These are phyloP conservation scores for Diaporthe nobilis DNA, from an alignment of 2,329 filamentous ascomycete species.

Conservation along the genomic window DNA sequence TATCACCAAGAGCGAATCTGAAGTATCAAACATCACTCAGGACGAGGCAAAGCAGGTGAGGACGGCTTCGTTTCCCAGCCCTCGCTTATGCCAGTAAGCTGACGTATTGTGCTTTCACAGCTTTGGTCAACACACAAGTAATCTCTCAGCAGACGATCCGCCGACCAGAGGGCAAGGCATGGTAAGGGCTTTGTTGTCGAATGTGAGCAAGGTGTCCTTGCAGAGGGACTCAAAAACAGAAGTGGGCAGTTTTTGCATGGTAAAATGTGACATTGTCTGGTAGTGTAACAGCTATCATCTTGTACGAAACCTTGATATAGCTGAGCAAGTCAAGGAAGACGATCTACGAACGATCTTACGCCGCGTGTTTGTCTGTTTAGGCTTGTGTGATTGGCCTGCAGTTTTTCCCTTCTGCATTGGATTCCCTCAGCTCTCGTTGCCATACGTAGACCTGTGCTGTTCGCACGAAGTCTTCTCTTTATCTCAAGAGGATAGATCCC, in stretches of 20 bases:
- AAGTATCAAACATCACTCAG: constrained; percentile 75
- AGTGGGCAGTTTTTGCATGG: background rate
- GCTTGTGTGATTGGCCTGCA: background rate
- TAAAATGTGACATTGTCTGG: background rate
- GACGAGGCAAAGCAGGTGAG: constrained; percentile 78
- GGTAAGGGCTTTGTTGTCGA: background rate
- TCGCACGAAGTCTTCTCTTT: too few relatives aligned
- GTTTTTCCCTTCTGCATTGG: background rate
- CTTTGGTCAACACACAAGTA: constrained; percentile 13
- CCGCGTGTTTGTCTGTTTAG: background rate
- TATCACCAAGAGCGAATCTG: constrained; percentile 74
- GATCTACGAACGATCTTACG: background rate
- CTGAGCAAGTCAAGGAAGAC: background rate
- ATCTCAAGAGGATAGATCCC: too few relatives aligned
- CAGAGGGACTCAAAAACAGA: background rate
- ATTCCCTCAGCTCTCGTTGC: too few relatives aligned
- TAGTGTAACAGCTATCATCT: background rate
- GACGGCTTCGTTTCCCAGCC: background rate
- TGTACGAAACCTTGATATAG: background rate
- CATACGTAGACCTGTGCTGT: too few relatives aligned
- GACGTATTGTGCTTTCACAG: background rate
- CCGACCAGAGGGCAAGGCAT: background rate
- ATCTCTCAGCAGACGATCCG: too few relatives aligned
- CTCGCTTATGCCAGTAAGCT: background rate
- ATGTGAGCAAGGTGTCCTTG: background rate